A percentile compares a stretch with the other conserved stretches of the same genome.
These are phyloP conservation scores for Ramaria sp. DNA, from an alignment of 768 basidiomycete genomes.

Conservation along the genomic window DNA sequence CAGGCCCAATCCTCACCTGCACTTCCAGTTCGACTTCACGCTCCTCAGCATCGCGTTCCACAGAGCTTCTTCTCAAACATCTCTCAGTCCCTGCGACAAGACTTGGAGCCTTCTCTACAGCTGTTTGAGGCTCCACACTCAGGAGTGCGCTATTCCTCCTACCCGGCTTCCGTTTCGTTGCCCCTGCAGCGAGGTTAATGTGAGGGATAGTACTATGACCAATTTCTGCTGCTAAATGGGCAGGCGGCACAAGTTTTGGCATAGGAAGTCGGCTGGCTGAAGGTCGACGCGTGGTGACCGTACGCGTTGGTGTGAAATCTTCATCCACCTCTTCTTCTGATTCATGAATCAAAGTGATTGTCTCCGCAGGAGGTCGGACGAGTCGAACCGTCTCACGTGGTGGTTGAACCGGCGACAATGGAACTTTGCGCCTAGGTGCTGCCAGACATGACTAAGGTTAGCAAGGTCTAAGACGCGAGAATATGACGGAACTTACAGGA, in stretches of 20 bases:
- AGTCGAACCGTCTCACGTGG: constrained; percentile 41
- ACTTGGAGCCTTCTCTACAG: not conserved
- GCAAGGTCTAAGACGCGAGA: constrained; percentile 25
- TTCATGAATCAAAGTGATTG: constrained; percentile 45
- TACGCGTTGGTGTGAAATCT: constrained; percentile 25
- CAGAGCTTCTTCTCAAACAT: not conserved
- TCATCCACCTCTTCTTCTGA: constrained; percentile 31
- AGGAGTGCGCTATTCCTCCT: constrained; percentile 24
- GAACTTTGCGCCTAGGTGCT: constrained; percentile 37
- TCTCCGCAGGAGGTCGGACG: not conserved
- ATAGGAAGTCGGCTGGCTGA: constrained; percentile 38
- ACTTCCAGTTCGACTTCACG: constrained; percentile 1
- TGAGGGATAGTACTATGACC: constrained; percentile 13
- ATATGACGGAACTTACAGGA: not conserved
- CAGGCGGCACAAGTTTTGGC: constrained; percentile 25
- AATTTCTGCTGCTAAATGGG: constrained; percentile 21
- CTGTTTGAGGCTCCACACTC: not conserved
- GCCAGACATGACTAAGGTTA: constrained; percentile 35
- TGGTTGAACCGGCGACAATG: constrained; percentile 56
- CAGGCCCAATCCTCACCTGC: not conserved
- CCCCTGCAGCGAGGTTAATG: constrained; percentile 13
- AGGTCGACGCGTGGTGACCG: constrained; percentile 31
- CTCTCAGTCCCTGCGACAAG: not conserved
- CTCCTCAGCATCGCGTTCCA: constrained; percentile 2
- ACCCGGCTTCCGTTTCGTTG: constrained; percentile 26